Conservation (phyloP, 257 asterid genomes). For the Nicotiana attenuata region DNA sequence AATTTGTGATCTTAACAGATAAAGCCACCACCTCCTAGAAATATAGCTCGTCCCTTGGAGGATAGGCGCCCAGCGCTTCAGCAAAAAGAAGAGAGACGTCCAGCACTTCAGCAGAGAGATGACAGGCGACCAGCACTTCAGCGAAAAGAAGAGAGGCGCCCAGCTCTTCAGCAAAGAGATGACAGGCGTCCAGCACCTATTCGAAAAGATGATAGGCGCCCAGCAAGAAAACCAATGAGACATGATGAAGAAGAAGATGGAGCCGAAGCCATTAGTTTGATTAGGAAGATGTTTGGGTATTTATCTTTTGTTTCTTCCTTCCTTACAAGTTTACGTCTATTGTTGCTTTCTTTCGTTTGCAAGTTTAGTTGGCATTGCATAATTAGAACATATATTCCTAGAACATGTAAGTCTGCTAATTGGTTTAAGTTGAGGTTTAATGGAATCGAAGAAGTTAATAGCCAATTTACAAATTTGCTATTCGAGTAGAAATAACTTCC, state of each 20-base stretch:
- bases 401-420: neutral
- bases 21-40: slow-evolving; percentile 40
- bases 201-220: slow-evolving; percentile 22
- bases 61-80: slow-evolving; percentile 14
- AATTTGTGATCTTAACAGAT: slow-evolving; percentile 31
- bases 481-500: neutral
- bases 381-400: neutral
- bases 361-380: neutral
- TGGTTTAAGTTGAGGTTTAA: neutral
- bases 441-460: neutral
- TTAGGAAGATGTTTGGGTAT: slow-evolving; percentile 78
- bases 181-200: neutral
- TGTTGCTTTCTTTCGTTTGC: neutral
- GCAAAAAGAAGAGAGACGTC: neutral
- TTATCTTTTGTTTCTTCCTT: neutral
- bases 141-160: slow-evolving; percentile 1
- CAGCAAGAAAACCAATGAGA: slow-evolving; percentile 51
- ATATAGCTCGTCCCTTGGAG: slow-evolving; percentile 28
- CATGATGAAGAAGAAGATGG: slow-evolving; percentile 47
- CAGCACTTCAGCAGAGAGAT: neutral
- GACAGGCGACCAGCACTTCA: neutral
- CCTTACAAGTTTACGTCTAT: neutral
- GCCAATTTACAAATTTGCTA: neutral
- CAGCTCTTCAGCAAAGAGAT: neutral
- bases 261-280: slow-evolving; percentile 31